Evolutionary conservation across 495 filamentous ascomycete genomes (phyloP).

Genomic region (Pseudevernia furfuracea): DNA sequence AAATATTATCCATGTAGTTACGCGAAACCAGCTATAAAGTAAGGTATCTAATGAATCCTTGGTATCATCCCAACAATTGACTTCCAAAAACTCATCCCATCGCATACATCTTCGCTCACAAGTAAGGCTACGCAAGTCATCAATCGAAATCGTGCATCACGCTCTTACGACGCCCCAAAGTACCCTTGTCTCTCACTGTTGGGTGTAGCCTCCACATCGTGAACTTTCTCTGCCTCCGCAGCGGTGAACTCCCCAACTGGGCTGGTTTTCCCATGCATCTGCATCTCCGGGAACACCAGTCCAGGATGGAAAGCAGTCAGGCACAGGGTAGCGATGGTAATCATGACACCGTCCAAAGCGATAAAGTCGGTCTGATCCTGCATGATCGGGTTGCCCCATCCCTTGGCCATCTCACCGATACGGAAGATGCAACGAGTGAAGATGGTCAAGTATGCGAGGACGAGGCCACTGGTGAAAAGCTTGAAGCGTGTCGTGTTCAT

Average conservation of each 20-base stretch:
- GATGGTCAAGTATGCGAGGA: conserved; percentile 52
- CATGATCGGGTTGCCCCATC: conserved; percentile 63
- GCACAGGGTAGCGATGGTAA: conserved; percentile 37
- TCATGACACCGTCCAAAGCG: conserved; percentile 51
- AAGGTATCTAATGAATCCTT: background rate
- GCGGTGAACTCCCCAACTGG: conserved; percentile 8
- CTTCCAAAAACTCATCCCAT: background rate
- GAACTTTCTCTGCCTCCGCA: conserved; percentile 6
- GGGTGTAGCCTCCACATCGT: conserved; percentile 9
- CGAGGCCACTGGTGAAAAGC: conserved; percentile 44
- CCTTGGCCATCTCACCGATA: conserved; percentile 61
- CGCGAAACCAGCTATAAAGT: no score
- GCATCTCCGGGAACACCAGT: conserved; percentile 40
- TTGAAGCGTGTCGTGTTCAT: conserved; percentile 41
- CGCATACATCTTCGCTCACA: background rate
- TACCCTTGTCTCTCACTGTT: background rate
- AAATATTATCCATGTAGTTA: no score
- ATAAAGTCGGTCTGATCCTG: conserved; percentile 57
- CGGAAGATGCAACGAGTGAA: conserved; percentile 62
- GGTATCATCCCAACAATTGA: background rate
- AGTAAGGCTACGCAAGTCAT: background rate
- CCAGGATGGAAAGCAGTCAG: conserved; percentile 47
- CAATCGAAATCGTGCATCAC: background rate
- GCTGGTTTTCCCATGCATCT: conserved; percentile 14
- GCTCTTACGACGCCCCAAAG: background rate